A percentile compares a stretch with the other conserved stretches of the same genome.
phyloP scores from a whole-genome alignment of 768 basidiomycete genomes.

The Lactarius akahatsu region DNA sequence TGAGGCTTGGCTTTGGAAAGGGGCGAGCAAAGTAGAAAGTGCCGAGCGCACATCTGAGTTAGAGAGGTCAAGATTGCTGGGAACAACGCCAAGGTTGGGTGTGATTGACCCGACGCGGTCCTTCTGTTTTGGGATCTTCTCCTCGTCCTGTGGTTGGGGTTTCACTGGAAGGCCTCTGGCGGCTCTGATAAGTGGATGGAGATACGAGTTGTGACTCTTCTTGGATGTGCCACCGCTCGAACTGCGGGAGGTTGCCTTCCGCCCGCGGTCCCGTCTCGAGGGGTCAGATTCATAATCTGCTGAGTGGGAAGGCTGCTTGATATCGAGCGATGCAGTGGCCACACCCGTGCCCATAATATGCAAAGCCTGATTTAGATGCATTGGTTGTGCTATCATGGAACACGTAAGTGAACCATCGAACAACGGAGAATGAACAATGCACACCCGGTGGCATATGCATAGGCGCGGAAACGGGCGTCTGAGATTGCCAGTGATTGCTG shows the following conservation, averaged over 20 bases:
- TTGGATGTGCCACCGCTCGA: slow-evolving; percentile 36
- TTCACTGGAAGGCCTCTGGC: slow-evolving; percentile 15
- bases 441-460: slow-evolving; percentile 26
- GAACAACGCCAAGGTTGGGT: neutral
- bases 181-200: slow-evolving; percentile 23
- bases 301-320: slow-evolving; percentile 29
- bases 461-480: slow-evolving; percentile 18
- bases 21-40: slow-evolving; percentile 20
- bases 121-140: slow-evolving; percentile 4
- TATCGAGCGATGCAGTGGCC: slow-evolving; percentile 1
- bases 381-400: slow-evolving; percentile 4
- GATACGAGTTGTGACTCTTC: slow-evolving; percentile 15
- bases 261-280: slow-evolving; percentile 33
- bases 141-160: slow-evolving; percentile 16
- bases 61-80: slow-evolving; percentile 20
- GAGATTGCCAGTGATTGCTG: slow-evolving; percentile 24
- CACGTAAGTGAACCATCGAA: neutral
- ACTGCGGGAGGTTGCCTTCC: slow-evolving; percentile 38
- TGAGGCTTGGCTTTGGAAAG: slow-evolving; percentile 16
- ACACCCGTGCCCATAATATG: slow-evolving; percentile 1
- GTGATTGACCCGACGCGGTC: slow-evolving; percentile 5
- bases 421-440: neutral
- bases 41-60: slow-evolving; percentile 24
- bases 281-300: slow-evolving; percentile 42
- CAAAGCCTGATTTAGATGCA: slow-evolving; percentile 16